Conservation (phyloP, 345 rosid species). For the Noccaea caerulescens region DNA sequence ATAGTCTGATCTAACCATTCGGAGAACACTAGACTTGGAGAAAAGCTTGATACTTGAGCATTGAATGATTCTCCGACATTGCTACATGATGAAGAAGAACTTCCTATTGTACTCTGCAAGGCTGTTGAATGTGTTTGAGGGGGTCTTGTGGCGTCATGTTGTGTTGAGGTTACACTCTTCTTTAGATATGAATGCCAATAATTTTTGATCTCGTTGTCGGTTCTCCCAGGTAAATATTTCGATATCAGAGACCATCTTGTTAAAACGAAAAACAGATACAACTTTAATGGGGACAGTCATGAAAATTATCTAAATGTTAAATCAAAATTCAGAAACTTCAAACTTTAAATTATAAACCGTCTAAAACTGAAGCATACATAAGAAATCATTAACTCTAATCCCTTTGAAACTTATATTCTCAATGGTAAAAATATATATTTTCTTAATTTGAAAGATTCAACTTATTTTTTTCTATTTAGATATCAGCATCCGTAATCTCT, state of each 20-base stretch:
- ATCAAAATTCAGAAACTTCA: not conserved
- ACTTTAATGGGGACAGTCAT: not conserved
- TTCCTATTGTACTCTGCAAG: constrained; percentile 25
- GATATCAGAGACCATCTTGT: constrained; percentile 93
- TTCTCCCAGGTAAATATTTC: constrained; percentile 82
- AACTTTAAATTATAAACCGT: not conserved
- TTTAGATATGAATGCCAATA: constrained; percentile 90
- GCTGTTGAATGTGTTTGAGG: constrained; percentile 21
- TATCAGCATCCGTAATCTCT: not conserved
- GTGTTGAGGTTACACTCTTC: constrained; percentile 45
- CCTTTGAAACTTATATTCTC: not conserved
- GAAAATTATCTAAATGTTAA: not conserved
- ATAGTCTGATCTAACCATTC: constrained; percentile 60
- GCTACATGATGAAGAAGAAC: constrained; percentile 30
- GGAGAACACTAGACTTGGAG: constrained; percentile 65
- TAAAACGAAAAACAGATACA: not conserved
- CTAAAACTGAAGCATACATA: not conserved
- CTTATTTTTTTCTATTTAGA: not conserved
- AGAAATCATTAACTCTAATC: not conserved
- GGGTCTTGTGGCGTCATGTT: constrained; percentile 45
- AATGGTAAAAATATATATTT: not conserved
- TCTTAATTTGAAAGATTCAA: not conserved
- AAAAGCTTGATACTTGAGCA: constrained; percentile 24
- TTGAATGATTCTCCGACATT: constrained; percentile 24
- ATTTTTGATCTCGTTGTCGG: constrained; percentile 93